Evolutionary conservation across 2,329 filamentous ascomycete genomes (phyloP).

Genomic region (Aspergillus brasiliensis): DNA sequence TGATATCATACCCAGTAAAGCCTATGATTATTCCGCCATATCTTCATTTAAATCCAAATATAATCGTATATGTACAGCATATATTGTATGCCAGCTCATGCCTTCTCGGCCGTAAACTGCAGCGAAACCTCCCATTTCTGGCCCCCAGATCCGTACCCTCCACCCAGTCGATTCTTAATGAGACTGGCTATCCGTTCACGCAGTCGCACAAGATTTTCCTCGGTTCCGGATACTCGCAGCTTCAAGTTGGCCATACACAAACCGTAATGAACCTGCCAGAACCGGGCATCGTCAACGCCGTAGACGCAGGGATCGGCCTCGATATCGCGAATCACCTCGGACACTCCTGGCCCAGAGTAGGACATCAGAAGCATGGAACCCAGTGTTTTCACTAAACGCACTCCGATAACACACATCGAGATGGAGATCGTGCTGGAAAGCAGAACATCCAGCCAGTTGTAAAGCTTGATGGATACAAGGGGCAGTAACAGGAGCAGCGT

Average conservation of each 20-base stretch:
- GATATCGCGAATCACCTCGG: slow-evolving; percentile 80
- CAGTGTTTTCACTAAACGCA: slow-evolving; percentile 79
- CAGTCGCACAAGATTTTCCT: slow-evolving; percentile 71
- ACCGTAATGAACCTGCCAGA: slow-evolving; percentile 99
- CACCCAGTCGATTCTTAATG: slow-evolving; percentile 82
- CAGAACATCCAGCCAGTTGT: slow-evolving; percentile 78
- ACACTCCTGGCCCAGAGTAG: slow-evolving; percentile 65
- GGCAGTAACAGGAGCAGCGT: slow-evolving; percentile 77
- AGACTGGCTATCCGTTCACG: slow-evolving; percentile 75
- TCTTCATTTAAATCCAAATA: background rate
- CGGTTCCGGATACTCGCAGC: slow-evolving; percentile 70
- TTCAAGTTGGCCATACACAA: slow-evolving; percentile 94
- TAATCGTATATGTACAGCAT: background rate
- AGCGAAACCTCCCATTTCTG: slow-evolving; percentile 92
- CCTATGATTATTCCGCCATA: background rate
- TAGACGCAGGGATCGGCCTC: slow-evolving; percentile 75
- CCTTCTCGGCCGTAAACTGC: slow-evolving; percentile 66
- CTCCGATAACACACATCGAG: slow-evolving; percentile 85
- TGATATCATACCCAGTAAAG: too few species aligned
- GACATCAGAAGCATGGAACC: slow-evolving; percentile 97
- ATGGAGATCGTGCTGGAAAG: slow-evolving; percentile 80
- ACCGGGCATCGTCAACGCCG: slow-evolving; percentile 83
- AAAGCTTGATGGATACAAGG: slow-evolving; percentile 76
- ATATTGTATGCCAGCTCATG: slow-evolving; percentile 25
- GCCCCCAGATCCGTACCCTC: slow-evolving; percentile 78